Conservation (phyloP, 768 basidiomycete species). For the Suillus subalutaceus region DNA sequence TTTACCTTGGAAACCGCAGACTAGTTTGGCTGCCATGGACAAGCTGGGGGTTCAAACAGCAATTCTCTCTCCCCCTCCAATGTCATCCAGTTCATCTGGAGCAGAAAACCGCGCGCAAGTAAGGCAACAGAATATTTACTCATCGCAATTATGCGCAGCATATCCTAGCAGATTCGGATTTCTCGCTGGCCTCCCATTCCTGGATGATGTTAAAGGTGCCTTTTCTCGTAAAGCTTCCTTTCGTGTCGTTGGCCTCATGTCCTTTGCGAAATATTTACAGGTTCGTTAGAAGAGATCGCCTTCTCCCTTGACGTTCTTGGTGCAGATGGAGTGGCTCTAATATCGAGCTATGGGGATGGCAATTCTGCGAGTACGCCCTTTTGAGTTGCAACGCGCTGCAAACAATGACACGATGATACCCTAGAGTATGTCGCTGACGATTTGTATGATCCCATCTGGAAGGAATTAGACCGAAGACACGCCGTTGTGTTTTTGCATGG, state of each 20-base stretch:
- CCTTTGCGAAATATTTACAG: constrained; percentile 34
- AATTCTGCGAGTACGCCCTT: constrained; percentile 49
- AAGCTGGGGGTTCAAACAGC: constrained; percentile 56
- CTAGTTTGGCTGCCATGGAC: constrained; percentile 69
- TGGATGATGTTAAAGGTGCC: constrained; percentile 64
- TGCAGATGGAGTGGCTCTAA: constrained; percentile 66
- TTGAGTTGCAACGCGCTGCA: background rate
- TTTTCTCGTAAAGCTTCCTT: constrained; percentile 4
- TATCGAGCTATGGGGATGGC: constrained; percentile 69
- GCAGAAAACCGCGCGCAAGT: constrained; percentile 43
- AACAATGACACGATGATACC: background rate
- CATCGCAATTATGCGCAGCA: constrained; percentile 48
- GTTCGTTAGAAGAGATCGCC: constrained; percentile 59
- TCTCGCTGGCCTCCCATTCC: constrained; percentile 65
- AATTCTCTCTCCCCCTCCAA: constrained; percentile 68
- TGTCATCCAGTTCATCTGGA: constrained; percentile 42
- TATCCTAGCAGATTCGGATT: constrained; percentile 68
- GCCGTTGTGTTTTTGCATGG: constrained; percentile 77
- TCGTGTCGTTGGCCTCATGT: constrained; percentile 12
- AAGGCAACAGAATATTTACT: constrained; percentile 50
- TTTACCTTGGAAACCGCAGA: constrained; percentile 63
- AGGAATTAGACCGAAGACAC: constrained; percentile 60
- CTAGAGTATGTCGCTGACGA: constrained; percentile 71
- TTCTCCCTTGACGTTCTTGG: constrained; percentile 62
- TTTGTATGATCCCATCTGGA: constrained; percentile 66